Percentiles rank a stretch among this genome's conserved stretches.
phyloP scores from a whole-genome alignment of 2,329 filamentous ascomycete species.

The Diaporthe sp. region DNA sequence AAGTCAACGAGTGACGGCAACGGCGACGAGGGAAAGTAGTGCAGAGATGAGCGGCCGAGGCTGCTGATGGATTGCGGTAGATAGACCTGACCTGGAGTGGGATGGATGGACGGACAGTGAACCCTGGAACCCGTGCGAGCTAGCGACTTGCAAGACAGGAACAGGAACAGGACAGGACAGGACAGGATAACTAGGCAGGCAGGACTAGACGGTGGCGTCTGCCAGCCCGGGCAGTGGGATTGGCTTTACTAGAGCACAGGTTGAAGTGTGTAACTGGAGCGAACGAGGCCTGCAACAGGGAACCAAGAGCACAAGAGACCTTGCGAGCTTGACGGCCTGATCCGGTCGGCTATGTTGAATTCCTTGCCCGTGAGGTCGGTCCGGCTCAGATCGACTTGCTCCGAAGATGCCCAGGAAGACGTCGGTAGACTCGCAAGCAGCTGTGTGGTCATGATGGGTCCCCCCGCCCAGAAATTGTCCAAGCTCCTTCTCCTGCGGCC shows the following conservation, averaged over 20 bases:
- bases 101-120: background rate
- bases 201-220: background rate
- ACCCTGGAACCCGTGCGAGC: background rate
- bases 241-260: background rate
- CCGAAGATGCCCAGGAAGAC: conserved; percentile 6
- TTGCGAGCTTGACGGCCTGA: background rate
- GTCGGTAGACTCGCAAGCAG: background rate
- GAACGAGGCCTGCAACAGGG: background rate
- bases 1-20: conserved; percentile 17
- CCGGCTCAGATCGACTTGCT: conserved; percentile 4
- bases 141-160: conserved; percentile 18
- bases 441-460: conserved; percentile 12
- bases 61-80: conserved; percentile 11
- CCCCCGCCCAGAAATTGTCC: conserved; percentile 20
- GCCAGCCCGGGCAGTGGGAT: background rate
- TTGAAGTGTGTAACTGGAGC: background rate
- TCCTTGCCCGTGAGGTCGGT: background rate
- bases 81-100: conserved; percentile 1
- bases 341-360: background rate
- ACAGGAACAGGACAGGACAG: background rate
- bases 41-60: conserved; percentile 10
- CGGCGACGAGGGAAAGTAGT: conserved; percentile 20
- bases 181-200: background rate
- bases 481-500: conserved; percentile 25
- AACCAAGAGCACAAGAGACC: background rate